Conservation (phyloP, 768 basidiomycete species). For the Agrocybe pediades region DNA sequence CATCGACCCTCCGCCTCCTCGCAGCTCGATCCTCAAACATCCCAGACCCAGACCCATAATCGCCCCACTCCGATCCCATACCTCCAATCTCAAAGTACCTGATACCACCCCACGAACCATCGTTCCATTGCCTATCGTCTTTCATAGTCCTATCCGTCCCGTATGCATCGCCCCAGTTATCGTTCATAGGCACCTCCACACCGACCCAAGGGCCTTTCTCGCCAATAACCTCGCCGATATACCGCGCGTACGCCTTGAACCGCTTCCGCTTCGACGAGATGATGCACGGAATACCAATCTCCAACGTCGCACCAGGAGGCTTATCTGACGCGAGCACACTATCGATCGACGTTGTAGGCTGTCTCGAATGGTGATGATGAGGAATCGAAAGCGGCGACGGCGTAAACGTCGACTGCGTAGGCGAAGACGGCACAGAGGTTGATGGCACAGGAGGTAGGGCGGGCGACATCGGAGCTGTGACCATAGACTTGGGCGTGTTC, state of each 20-base stretch:
- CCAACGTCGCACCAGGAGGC: constrained; percentile 71
- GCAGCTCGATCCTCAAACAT: constrained; percentile 44
- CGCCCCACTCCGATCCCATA: constrained; percentile 55
- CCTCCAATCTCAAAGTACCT: constrained; percentile 80
- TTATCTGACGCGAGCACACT: constrained; percentile 9
- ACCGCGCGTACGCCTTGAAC: constrained; percentile 85
- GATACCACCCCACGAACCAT: constrained; percentile 80
- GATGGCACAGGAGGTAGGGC: background rate
- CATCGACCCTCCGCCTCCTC: constrained; percentile 47
- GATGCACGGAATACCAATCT: constrained; percentile 90
- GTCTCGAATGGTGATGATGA: background rate
- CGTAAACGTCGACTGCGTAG: background rate
- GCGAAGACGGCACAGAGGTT: background rate
- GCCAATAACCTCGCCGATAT: constrained; percentile 85
- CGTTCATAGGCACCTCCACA: constrained; percentile 69
- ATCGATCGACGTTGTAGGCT: background rate
- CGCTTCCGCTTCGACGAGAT: constrained; percentile 81
- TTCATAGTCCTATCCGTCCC: constrained; percentile 16
- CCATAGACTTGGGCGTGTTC: background rate
- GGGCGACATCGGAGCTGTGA: no score
- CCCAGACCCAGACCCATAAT: constrained; percentile 42
- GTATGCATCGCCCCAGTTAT: background rate
- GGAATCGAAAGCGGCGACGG: background rate
- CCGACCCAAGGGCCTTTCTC: constrained; percentile 88
- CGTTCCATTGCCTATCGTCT: constrained; percentile 81